These are phyloP conservation scores for Fusarium pseudonygamai DNA, from an alignment of 2,329 filamentous ascomycete genomes.

Conservation along the genomic window DNA sequence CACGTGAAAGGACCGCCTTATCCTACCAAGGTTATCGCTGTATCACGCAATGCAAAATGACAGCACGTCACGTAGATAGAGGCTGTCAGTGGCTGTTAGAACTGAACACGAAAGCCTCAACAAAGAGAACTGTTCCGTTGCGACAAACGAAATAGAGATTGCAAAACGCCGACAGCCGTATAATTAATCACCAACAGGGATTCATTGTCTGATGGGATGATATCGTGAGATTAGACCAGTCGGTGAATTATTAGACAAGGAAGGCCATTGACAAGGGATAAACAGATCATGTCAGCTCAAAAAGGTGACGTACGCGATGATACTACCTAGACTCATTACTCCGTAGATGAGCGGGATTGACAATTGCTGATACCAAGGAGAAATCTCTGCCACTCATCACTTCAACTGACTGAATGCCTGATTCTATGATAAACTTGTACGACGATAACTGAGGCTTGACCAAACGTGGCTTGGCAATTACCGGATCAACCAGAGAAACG, in stretches of 20 bases:
- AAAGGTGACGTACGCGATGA: not conserved
- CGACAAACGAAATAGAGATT: not conserved
- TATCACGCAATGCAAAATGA: not conserved
- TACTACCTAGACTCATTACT: not conserved
- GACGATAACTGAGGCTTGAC: constrained; percentile 23
- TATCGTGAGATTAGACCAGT: constrained; percentile 14
- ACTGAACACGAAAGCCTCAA: not conserved
- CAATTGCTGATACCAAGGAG: constrained; percentile 8
- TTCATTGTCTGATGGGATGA: not conserved
- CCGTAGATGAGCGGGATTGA: not conserved
- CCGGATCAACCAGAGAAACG: constrained; percentile 22
- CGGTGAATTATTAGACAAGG: not conserved
- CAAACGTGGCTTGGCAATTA: constrained; percentile 32
- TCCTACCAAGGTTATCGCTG: not conserved
- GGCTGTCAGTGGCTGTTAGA: not conserved
- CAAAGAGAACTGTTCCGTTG: not conserved
- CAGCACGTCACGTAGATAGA: not conserved
- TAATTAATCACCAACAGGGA: not conserved
- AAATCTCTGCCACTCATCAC: not conserved
- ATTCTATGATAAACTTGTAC: constrained; percentile 15
- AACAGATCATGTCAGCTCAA: not conserved
- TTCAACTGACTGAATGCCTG: constrained; percentile 14
- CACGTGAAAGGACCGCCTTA: not conserved
- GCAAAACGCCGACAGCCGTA: not conserved
- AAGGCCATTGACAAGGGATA: not conserved